Conservation (phyloP, 2,329 filamentous ascomycete genomes). For the Xylaria sp. region DNA sequence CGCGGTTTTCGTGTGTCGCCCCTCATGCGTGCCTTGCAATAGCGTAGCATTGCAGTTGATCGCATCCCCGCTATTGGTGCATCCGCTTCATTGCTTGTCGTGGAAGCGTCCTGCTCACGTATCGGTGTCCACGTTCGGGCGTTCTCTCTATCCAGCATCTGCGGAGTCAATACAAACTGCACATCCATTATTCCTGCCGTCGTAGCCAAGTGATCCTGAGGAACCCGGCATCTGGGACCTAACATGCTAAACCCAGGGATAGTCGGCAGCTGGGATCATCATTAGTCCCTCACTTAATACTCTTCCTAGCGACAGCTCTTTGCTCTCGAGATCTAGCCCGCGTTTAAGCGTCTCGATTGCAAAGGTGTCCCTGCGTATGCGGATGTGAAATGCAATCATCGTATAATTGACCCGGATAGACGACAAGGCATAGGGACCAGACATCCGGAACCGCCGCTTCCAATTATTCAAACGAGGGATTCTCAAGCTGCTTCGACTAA, state of each 20-base stretch:
- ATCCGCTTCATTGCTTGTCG: conserved; percentile 8
- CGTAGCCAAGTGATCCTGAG: conserved; percentile 7
- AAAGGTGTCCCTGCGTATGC: not conserved
- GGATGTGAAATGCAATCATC: not conserved
- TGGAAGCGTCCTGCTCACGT: conserved; percentile 3
- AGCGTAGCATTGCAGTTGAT: conserved; percentile 29
- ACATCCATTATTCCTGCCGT: conserved; percentile 6
- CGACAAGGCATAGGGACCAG: not conserved
- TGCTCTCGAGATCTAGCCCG: not conserved
- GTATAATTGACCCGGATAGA: not conserved
- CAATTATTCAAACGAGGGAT: not conserved
- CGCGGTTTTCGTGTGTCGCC: conserved; percentile 28
- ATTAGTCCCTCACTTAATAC: not conserved
- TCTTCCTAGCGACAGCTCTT: not conserved
- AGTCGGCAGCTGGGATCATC: not conserved
- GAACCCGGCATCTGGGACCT: conserved; percentile 2
- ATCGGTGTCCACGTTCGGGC: conserved; percentile 6
- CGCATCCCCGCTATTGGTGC: conserved; percentile 26
- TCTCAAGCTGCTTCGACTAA: not conserved
- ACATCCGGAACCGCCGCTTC: not conserved
- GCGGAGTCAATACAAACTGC: not conserved
- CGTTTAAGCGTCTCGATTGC: not conserved
- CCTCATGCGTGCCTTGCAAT: conserved; percentile 21
- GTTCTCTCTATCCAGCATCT: not conserved
- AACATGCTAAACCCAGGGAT: not conserved